Base-by-base conservation (phyloP, 1,284 basidiomycete genomes). In the Leucoagaricus sp. region DNA sequence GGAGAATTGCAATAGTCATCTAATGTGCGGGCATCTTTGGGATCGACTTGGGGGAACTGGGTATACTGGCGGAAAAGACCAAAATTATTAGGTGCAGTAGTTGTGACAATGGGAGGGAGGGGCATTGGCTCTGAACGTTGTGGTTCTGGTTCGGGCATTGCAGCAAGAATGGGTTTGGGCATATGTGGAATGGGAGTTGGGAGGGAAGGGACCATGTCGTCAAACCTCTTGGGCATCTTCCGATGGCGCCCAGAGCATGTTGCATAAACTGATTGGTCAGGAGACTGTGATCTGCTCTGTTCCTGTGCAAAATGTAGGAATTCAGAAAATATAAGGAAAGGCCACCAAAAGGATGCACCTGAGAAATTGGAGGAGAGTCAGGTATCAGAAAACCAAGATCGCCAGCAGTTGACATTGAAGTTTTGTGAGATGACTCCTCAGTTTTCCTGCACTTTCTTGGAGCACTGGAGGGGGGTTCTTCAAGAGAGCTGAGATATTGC, bases 61-160 rank as follows among this genome's bases (percentile, higher is more conserved):
- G 28, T 26, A 29, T 57, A 57, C 13, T 42, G 12, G 8, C 49
- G 40, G 41, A 42, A 57, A 4, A 57, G 23, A 5, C 47, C 36
- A 29, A 49, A 49, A 21, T 33, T 15, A 33, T 56, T 56, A 4
- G 54, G 47, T 4, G 31, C 5, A n/a, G 54, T 56, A 3, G 15
- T 49, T 12, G 13, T 17, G 29, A 36, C 21, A 49, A 26, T 13
- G 23, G 44, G 23, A 26, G 44, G 23, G 9, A 15, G 15, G 3
- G 19, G 47, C 13, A 13, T 15, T 12, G 12, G 12, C 28, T n/a
- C 9, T 13, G 10, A 25, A 46, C 4, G 23, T 4, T 25, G n/a
- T 45, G 9, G 4, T 6, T 12, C 42, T 8, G 19, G 5, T 9
- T 23, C 21, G 9, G 42, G 25, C 9, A 23, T 45, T 4, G 42